Base-by-base conservation (phyloP, 2,329 filamentous ascomycete species). In the Magnaporthiopsis rhizophila region DNA sequence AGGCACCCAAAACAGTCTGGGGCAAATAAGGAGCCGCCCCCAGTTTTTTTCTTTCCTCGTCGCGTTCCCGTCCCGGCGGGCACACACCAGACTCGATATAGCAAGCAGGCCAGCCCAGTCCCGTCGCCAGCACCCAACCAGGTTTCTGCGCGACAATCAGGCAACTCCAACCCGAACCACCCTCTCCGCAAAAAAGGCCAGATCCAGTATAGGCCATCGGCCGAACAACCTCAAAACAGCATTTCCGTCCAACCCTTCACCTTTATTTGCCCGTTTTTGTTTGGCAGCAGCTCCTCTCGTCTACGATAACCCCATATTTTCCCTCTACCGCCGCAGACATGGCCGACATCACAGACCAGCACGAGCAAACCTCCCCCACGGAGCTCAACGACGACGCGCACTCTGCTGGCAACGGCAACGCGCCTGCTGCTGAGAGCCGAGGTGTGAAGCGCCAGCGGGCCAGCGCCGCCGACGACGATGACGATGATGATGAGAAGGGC, bases 401-500 rank as follows among this genome's bases (percentile, higher is more conserved):
- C 74, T 80, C 84, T 70, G 83, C 86, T 71, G 89, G 89, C 78
- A 92, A 93, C 81, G 90, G 89, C 77, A 89, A 84, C 72, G 77
- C 80, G 71, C 81, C 81, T 71, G 82, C 82, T 73, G 76, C 79
- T 69, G 90, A 93, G 74, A 85, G 80, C 78, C 91, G 93, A 76
- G 92, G 92, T 76, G 86, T 92, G 79, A 98, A 98, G 85, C 92
- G 94, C 72, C 86, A 85, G 77, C 91, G 95, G 75, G 87, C 90
- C 68, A 89, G 89, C 71, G 85, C 88, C 63, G 88, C 88, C 73
- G 94, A 98, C 76, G 95, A 98, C 75, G 95, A 98, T 70, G 94
- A 98, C 69, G 95, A 98, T 69, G 93, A 97, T 72, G 93, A 98
- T 71, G 94, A 97, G 78, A 98, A 98, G 87, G 92, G 92, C 68